Base-by-base conservation (phyloP, 2,329 filamentous ascomycete genomes). In the Fusarium pseudocircinatum region DNA sequence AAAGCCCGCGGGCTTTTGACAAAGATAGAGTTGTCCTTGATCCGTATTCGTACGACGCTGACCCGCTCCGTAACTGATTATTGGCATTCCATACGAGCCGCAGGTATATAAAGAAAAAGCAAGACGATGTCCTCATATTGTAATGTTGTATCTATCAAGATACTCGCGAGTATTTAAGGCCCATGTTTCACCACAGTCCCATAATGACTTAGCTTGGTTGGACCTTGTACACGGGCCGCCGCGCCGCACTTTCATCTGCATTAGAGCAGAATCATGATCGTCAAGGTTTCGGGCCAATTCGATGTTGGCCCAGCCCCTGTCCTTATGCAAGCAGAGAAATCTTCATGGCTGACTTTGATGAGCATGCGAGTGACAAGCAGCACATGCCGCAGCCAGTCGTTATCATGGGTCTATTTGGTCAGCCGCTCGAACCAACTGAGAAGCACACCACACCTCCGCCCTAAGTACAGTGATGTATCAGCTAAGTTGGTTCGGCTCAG, bases 151-250 rank as follows among this genome's bases (percentile, higher is more conserved):
- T 40, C 43, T 28, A 58, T 37, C 44, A 34, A 49, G 43, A 50
- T 26, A 43, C 52, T 60, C 57, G 56, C 43, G 39, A 63, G 28
- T 59, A 49, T 59, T 63, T 49, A 16, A 50, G 10, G 32, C 32
- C 14, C 39, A 42, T 36, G 59, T 60, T 59, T 61, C 62, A 52
- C 54, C 60, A 36, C 42, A 53, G 67, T 58, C 43, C 72, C 73
- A 64, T 72, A 66, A 34, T 32, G 47, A 37, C 43, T 63, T 61
- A 43, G 58, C 61, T 63, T 47, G 46, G 64, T 63, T 44, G 46
- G 64, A 24, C 22, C 42, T 58, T 58, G 32, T 10, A 49, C 39
- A 64, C 60, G 59, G 67, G 59, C 64, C 73, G 73, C 57, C 52
- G 46, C 67, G 67, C 52, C 44, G 32, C 56, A 20, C 60, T 72